Conservation (phyloP, 1,284 basidiomycete species). For the Ustilago shanxiensis region DNA sequence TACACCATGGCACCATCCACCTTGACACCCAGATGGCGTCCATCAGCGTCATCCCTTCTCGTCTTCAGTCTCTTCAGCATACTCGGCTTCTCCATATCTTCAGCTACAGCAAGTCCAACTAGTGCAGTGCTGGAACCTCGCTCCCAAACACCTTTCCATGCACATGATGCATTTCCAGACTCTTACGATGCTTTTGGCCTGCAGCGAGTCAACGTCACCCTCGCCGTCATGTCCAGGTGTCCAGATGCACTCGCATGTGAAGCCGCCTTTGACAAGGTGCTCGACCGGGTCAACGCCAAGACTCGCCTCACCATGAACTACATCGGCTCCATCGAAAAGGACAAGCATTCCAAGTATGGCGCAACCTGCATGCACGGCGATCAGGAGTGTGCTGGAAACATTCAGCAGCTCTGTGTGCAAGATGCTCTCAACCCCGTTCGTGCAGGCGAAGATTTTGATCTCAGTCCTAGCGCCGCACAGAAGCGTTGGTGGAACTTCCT, state of each 20-base stretch:
- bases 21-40: constrained; percentile 7
- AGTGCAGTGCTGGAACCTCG: constrained; percentile 16
- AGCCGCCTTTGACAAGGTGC: constrained; percentile 51
- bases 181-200: constrained; percentile 20
- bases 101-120: constrained; percentile 18
- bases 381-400: constrained; percentile 55
- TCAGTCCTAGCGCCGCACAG: constrained; percentile 57
- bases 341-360: constrained; percentile 32
- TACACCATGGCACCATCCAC: background rate
- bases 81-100: background rate
- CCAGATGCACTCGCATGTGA: constrained; percentile 59
- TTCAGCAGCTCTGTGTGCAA: constrained; percentile 62
- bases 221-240: constrained; percentile 59
- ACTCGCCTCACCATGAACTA: constrained; percentile 50
- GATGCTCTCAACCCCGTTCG: constrained; percentile 50
- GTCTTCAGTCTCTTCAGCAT: constrained; percentile 6
- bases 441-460: constrained; percentile 55
- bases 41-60: constrained; percentile 3
- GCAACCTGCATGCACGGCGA: constrained; percentile 56
- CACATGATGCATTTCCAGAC: constrained; percentile 7
- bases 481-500: constrained; percentile 60
- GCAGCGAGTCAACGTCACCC: constrained; percentile 50
- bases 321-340: constrained; percentile 40
- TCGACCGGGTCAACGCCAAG: constrained; percentile 55
- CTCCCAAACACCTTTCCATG: constrained; percentile 21